Base-by-base conservation (phyloP, 2,329 filamentous ascomycete genomes). In the Phyllosticta ampelicida region DNA sequence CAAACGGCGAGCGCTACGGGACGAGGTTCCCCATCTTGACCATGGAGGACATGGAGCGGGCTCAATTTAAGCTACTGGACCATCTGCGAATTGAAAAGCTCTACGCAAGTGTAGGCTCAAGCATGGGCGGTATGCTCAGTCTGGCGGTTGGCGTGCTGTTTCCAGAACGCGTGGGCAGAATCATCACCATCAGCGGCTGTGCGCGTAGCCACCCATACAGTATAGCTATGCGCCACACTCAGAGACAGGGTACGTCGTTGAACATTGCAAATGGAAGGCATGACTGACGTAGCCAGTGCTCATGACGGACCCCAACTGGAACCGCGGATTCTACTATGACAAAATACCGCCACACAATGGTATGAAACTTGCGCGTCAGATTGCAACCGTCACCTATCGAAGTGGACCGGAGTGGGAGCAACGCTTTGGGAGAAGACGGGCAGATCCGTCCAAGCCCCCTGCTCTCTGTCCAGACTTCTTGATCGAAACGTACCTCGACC, bases 241-340 rank as follows among this genome's bases (percentile, higher is more conserved):
- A 99, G 74, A 85, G 94, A 26, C 94, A 97, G 75, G 76, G 76
- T 76, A 65, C 28, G 68, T 63, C 51, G 10, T 21, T 20, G 48
- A 26, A 44, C 50, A 3, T 28, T 9, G 11, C 10, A 13, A 19
- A 4, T 5, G 18, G 48, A n/a, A n/a, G 26, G 10, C 21, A 36
- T 50, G 54, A 65, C 63, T 54, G 18, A 23, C 19, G 20, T 23
- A 8, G 11, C 16, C 58, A 75, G 94, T 96, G 0, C 81, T 99
- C 53, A 97, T 99, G 91, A 96, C 96, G 87, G 94, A 99, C 67
- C 90, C 91, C 2, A 90, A 95, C 67, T 99, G 94, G 94, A 89
- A 89, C 64, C 84, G 94, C 36, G 94, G 94, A 1, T 95, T 92
- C 75, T 97, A 97, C 77, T 83, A 81, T 62, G 86, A 86, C 67